These are phyloP conservation scores for Trichophyton equinum DNA, from an alignment of 2,329 filamentous ascomycete species.

Conservation along the genomic window DNA sequence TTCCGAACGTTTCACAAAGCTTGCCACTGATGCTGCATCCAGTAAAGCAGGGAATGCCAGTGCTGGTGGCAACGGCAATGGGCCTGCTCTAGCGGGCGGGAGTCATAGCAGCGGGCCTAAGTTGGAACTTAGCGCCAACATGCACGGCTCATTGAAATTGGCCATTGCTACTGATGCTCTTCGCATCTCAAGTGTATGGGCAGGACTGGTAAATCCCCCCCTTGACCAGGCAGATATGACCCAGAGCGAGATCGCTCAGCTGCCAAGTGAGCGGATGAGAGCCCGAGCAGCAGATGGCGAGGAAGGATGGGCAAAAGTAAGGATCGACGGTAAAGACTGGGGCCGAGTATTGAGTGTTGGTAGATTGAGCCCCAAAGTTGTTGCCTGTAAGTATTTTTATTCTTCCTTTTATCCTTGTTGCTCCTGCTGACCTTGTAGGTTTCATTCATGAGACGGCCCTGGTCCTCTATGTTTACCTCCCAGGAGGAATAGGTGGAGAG, in stretches of 20 bases:
- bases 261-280: constrained; percentile 70
- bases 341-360: constrained; percentile 87
- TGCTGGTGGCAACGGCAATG: constrained; percentile 19
- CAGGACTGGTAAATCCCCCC: constrained; percentile 71
- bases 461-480: constrained; percentile 36
- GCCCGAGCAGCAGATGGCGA: constrained; percentile 54
- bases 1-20: constrained; percentile 85
- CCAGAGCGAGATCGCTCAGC: constrained; percentile 52
- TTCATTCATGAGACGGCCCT: constrained; percentile 36
- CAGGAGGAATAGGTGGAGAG: constrained; percentile 29
- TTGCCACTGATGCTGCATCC: constrained; percentile 42
- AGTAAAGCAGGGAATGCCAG: constrained; percentile 13
- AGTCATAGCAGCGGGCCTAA: constrained; percentile 40
- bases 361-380: constrained; percentile 74
- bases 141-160: constrained; percentile 76
- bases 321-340: constrained; percentile 91
- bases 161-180: constrained; percentile 72
- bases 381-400: constrained; percentile 55
- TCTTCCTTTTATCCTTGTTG: neutral
- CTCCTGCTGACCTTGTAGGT: constrained; percentile 17
- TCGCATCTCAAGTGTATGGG: constrained; percentile 76
- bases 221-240: constrained; percentile 67
- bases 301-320: constrained; percentile 74
- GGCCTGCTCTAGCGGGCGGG: constrained; percentile 16
- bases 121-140: constrained; percentile 80